These are phyloP conservation scores for Fusarium sp. DNA, from an alignment of 2,329 filamentous ascomycete species.

Conservation along the genomic window DNA sequence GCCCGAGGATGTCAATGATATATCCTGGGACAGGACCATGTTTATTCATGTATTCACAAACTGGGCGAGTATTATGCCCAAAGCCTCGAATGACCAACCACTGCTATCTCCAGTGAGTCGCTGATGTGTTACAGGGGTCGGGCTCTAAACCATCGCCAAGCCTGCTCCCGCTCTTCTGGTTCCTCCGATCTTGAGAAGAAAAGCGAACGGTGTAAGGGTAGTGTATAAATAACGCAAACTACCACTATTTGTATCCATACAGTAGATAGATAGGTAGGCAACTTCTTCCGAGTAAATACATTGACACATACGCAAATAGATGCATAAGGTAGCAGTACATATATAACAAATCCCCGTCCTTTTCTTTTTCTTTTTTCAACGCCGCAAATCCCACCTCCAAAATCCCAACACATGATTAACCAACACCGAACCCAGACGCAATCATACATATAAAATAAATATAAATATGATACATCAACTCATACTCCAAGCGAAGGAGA, in stretches of 20 bases:
- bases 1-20: too few species aligned
- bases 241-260: background rate
- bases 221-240: background rate
- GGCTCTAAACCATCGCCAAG: conserved; percentile 31
- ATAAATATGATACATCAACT: conserved; percentile 15
- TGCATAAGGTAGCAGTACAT: conserved; percentile 1
- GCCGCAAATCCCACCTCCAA: conserved; percentile 9
- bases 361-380: conserved; percentile 14
- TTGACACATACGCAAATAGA: background rate
- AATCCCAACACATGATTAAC: background rate
- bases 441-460: conserved; percentile 23
- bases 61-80: too few species aligned
- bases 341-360: background rate
- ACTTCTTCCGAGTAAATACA: background rate
- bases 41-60: too few species aligned
- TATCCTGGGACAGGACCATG: too few species aligned
- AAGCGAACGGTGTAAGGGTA: background rate
- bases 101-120: conserved; percentile 4
- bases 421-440: conserved; percentile 33
- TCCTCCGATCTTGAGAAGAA: background rate
- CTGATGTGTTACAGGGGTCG: conserved; percentile 30
- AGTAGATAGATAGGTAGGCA: background rate
- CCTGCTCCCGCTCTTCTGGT: conserved; percentile 2
- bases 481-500: conserved; percentile 8
- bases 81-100: too few species aligned